phyloP scores from a whole-genome alignment of 1,284 basidiomycete genomes.

The Pseudozyma sp. region DNA sequence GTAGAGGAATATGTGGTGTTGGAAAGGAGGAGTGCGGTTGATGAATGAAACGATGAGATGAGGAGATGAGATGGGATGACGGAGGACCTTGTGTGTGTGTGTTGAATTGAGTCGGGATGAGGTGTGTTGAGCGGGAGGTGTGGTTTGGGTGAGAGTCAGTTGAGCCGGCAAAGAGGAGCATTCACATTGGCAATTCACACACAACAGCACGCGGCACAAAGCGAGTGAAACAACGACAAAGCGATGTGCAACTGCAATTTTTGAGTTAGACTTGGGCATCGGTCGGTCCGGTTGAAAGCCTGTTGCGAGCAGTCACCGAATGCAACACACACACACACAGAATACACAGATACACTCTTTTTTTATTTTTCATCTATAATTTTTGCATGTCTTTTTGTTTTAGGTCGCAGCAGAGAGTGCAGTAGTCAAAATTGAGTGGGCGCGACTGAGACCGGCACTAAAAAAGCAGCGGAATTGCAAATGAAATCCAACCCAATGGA shows the following conservation, averaged over 20 bases:
- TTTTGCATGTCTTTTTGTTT: too few relatives aligned
- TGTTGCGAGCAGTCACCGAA: neutral
- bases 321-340: neutral
- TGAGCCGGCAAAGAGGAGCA: neutral
- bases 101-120: neutral
- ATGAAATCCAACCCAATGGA: neutral
- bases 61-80: neutral
- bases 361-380: too few relatives aligned
- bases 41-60: too few relatives aligned
- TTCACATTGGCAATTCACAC: too few relatives aligned
- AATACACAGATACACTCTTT: neutral
- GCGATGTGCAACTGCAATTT: neutral
- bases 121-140: too few relatives aligned
- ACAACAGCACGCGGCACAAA: neutral
- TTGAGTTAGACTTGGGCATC: neutral
- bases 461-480: neutral
- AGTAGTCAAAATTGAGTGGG: too few relatives aligned
- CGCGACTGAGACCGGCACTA: too few relatives aligned
- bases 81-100: neutral
- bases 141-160: neutral
- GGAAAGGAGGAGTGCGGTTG: too few relatives aligned
- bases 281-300: neutral
- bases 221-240: neutral
- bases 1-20: too few relatives aligned
- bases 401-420: too few relatives aligned